A percentile compares a stretch with the other conserved stretches of the same genome.
Conservation (phyloP, 768 basidiomycete genomes). For the Pleurotus platypus region DNA sequence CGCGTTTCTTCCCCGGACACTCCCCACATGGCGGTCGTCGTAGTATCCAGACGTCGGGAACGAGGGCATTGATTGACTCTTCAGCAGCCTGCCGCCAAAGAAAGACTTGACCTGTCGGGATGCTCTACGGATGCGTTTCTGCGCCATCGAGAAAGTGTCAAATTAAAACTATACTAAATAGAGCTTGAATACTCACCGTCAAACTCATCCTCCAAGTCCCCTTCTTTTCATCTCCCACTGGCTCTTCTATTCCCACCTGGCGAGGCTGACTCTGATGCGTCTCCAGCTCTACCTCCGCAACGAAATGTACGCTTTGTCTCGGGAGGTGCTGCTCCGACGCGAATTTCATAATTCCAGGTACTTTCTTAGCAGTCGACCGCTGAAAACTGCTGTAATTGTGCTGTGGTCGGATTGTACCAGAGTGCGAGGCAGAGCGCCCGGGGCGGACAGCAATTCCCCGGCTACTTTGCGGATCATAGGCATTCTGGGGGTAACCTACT, state of each 20-base stretch:
- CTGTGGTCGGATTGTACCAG: background rate
- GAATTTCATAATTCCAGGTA: constrained; percentile 1
- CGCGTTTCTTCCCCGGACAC: background rate
- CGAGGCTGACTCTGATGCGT: background rate
- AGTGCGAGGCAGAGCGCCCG: constrained; percentile 2
- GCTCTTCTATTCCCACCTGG: background rate
- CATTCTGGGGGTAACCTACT: background rate
- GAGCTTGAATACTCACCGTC: background rate
- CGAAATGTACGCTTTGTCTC: background rate
- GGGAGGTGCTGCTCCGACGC: constrained; percentile 3
- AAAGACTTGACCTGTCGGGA: constrained; percentile 5
- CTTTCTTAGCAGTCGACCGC: background rate
- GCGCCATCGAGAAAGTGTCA: background rate
- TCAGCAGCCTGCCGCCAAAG: background rate
- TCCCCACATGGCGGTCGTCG: background rate
- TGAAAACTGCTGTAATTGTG: background rate
- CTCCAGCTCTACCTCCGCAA: background rate
- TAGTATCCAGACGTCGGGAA: background rate
- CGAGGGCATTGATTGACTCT: constrained; percentile 1
- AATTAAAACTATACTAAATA: background rate
- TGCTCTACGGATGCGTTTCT: constrained; percentile 2
- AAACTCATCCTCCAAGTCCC: background rate
- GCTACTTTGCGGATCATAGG: background rate
- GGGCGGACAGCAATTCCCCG: background rate
- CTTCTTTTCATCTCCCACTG: background rate